Evolutionary conservation across 129 eudicot species (phyloP).

Genomic region (Pulicaria dysenterica): DNA sequence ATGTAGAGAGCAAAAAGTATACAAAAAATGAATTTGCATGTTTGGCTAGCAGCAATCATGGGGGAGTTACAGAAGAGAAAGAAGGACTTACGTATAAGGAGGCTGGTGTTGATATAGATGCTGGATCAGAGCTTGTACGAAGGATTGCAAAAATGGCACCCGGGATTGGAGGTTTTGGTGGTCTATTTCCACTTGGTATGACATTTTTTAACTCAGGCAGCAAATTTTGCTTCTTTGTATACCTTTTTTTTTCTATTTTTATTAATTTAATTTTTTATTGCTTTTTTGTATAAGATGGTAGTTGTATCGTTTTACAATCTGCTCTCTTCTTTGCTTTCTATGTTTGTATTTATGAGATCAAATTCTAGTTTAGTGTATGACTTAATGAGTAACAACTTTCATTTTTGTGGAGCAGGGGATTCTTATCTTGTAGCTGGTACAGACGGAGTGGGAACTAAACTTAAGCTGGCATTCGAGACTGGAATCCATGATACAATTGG

Average conservation of each 20-base stretch:
- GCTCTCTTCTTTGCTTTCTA: background rate
- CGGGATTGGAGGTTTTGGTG: constrained; percentile 97
- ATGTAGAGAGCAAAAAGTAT: constrained; percentile 17
- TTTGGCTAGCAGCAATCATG: constrained; percentile 28
- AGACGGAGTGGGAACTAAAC: constrained; percentile 99
- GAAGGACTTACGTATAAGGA: constrained; percentile 77
- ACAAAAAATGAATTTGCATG: constrained; percentile 30
- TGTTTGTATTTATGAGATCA: background rate
- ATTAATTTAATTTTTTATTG: background rate
- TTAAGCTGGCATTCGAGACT: constrained; percentile 91
- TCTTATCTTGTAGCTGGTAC: constrained; percentile 98
- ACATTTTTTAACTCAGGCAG: background rate
- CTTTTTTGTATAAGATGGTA: background rate
- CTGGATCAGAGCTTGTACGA: constrained; percentile 91
- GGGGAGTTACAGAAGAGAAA: constrained; percentile 5
- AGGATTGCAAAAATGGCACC: constrained; percentile 97
- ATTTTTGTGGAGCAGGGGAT: constrained; percentile 55
- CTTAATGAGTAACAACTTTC: background rate
- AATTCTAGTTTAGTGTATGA: background rate
- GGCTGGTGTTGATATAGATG: constrained; percentile 97
- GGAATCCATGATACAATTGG: constrained; percentile 88
- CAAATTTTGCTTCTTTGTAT: background rate
- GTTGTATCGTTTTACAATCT: background rate
- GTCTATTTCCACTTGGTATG: constrained; percentile 83
- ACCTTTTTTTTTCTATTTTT: background rate